Conservation (phyloP, 331 rosid species). For the Pyracantha coccinea region DNA sequence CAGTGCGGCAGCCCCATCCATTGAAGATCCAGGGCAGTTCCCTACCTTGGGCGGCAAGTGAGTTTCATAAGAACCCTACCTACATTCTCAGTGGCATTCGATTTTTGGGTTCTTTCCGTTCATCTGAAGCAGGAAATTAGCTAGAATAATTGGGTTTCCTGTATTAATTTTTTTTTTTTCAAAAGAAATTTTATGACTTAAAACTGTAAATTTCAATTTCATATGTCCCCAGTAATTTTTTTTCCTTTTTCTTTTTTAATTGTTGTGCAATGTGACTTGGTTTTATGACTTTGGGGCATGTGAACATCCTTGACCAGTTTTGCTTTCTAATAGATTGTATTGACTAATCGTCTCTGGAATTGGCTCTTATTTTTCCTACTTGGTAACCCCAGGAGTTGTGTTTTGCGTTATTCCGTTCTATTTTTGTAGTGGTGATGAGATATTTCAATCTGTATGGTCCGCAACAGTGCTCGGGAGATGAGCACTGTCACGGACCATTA, state of each 20-base stretch:
- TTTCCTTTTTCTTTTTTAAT: background rate
- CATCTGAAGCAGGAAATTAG: constrained; percentile 34
- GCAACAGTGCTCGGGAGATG: background rate
- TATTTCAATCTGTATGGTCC: background rate
- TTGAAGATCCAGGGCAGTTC: constrained; percentile 83
- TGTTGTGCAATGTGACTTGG: background rate
- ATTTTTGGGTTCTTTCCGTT: constrained; percentile 29
- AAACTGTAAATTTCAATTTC: constrained; percentile 49
- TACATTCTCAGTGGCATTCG: constrained; percentile 1
- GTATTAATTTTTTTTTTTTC: constrained; percentile 10
- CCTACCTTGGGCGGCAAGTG: constrained; percentile 93
- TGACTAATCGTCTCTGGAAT: background rate
- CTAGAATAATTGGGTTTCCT: constrained; percentile 55
- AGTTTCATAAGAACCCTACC: constrained; percentile 29
- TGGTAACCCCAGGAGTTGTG: background rate
- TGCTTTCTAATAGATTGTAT: background rate
- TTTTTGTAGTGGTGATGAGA: background rate
- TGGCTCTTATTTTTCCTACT: background rate
- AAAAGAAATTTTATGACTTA: constrained; percentile 16
- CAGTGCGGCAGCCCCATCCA: constrained; percentile 58
- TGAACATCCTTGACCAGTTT: constrained; percentile 12
- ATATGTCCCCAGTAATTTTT: background rate
- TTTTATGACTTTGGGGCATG: constrained; percentile 15
- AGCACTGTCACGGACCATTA: background rate
- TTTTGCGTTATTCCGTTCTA: background rate